Conservation (phyloP, 495 filamentous ascomycete species). For the Talaromyces wortmannii region DNA sequence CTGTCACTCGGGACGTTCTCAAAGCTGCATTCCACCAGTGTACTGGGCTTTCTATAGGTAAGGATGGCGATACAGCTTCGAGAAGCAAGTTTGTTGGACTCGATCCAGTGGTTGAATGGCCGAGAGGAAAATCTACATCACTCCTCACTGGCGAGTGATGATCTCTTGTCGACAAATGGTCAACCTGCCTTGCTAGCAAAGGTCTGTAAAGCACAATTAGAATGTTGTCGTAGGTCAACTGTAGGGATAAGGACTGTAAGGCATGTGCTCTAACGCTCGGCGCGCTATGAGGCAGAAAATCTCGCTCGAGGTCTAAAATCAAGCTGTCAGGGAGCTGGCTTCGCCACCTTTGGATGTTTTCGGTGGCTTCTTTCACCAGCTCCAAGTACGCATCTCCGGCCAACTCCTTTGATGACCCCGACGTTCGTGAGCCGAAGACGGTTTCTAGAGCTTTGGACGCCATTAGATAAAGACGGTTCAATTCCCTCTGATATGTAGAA, state of each 20-base stretch:
- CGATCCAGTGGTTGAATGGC: background rate
- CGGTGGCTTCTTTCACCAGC: conserved; percentile 12
- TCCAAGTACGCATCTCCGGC: conserved; percentile 12
- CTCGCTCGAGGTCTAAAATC: conserved; percentile 12
- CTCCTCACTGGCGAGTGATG: background rate
- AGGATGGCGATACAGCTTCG: background rate
- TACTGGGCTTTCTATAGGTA: conserved; percentile 9
- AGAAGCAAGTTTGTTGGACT: background rate
- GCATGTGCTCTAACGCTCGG: conserved; percentile 14
- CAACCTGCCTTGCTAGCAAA: conserved; percentile 18
- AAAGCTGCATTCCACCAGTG: conserved; percentile 23
- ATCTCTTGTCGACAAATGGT: conserved; percentile 11
- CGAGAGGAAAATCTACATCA: background rate
- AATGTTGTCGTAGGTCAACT: conserved; percentile 27
- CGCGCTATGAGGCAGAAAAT: conserved; percentile 9
- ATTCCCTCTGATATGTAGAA: conserved; percentile 23
- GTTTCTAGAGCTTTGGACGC: conserved; percentile 20
- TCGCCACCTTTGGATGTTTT: conserved; percentile 18
- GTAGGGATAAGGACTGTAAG: conserved; percentile 21
- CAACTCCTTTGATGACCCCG: conserved; percentile 9
- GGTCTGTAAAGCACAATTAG: conserved; percentile 27
- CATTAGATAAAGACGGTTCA: conserved; percentile 25
- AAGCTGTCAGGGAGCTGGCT: conserved; percentile 13
- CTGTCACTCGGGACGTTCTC: conserved; percentile 19
- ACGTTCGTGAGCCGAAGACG: conserved; percentile 22